These are phyloP conservation scores for Thielaviopsis ethacetica DNA, from an alignment of 2,329 filamentous ascomycete genomes.

Conservation along the genomic window DNA sequence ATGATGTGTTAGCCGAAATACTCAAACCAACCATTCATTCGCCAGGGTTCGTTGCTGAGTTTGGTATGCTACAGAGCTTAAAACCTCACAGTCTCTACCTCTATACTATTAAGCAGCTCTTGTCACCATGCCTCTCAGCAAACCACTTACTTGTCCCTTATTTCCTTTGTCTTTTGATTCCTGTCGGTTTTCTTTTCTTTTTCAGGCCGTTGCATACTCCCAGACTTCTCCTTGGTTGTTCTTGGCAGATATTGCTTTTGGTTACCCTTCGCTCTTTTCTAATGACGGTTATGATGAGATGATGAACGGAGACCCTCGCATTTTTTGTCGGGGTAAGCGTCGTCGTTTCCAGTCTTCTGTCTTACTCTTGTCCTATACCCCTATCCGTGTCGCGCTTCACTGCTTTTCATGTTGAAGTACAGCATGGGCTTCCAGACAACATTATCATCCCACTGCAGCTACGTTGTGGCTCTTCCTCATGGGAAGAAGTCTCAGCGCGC, in stretches of 20 bases:
- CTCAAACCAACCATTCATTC: no score
- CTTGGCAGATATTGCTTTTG: not conserved
- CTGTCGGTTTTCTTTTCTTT: not conserved
- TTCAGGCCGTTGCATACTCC: not conserved
- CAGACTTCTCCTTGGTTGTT: not conserved
- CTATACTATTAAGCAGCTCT: not conserved
- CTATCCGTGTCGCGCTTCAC: not conserved
- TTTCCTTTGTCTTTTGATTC: not conserved
- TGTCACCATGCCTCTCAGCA: not conserved
- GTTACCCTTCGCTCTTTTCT: not conserved
- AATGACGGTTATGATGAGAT: slow-evolving; percentile 9
- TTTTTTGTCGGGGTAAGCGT: not conserved
- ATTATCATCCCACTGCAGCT: not conserved
- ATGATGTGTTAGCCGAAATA: not conserved
- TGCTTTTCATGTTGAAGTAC: not conserved
- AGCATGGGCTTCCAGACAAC: not conserved
- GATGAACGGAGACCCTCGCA: slow-evolving; percentile 3
- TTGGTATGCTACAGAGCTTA: not conserved
- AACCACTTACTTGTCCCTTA: not conserved
- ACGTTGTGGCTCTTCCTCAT: not conserved
- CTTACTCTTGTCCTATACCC: slow-evolving; percentile 12
- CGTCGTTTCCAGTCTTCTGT: slow-evolving; percentile 7
- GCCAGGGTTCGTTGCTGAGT: no score
- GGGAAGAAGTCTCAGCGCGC: not conserved
- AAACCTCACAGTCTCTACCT: not conserved